phyloP scores from a whole-genome alignment of 2,329 filamentous ascomycete genomes.

The Hypoxylon sp. region DNA sequence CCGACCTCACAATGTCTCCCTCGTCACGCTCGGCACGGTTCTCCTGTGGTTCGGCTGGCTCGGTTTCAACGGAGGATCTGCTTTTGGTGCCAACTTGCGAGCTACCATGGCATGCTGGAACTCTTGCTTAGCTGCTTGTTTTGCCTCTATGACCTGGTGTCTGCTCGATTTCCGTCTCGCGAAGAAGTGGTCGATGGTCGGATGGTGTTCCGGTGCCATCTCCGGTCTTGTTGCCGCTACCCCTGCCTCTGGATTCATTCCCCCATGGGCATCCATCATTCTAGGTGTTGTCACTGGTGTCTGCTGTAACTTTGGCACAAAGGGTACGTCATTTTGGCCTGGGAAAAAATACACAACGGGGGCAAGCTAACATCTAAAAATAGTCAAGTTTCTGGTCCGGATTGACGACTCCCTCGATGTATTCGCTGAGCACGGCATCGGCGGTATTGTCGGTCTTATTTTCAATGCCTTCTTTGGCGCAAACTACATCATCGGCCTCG shows the following conservation, averaged over 20 bases:
- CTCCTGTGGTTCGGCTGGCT: constrained; percentile 99
- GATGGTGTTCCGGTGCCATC: constrained; percentile 80
- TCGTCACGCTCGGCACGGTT: constrained; percentile 95
- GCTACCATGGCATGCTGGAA: constrained; percentile 99
- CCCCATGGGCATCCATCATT: constrained; percentile 76
- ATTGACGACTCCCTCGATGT: constrained; percentile 82
- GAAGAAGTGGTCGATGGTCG: constrained; percentile 89
- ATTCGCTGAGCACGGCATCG: constrained; percentile 79
- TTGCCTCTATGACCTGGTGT: constrained; percentile 93
- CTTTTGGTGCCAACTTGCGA: constrained; percentile 93
- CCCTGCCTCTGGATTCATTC: constrained; percentile 77
- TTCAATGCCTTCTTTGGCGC: constrained; percentile 82
- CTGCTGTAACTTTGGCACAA: constrained; percentile 77
- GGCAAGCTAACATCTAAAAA: constrained; percentile 32
- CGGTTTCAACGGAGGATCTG: constrained; percentile 96
- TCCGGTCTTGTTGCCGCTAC: constrained; percentile 79
- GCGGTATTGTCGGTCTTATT: constrained; percentile 77
- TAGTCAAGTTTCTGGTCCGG: constrained; percentile 72
- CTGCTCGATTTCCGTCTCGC: constrained; percentile 95
- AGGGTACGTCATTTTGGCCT: constrained; percentile 57
- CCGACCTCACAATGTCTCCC: constrained; percentile 97
- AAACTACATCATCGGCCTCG: constrained; percentile 79
- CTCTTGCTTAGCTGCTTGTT: constrained; percentile 92
- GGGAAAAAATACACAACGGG: not conserved
- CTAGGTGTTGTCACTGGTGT: constrained; percentile 77